Base-by-base conservation (phyloP, 768 basidiomycete species). In the Calocera viscosa region DNA sequence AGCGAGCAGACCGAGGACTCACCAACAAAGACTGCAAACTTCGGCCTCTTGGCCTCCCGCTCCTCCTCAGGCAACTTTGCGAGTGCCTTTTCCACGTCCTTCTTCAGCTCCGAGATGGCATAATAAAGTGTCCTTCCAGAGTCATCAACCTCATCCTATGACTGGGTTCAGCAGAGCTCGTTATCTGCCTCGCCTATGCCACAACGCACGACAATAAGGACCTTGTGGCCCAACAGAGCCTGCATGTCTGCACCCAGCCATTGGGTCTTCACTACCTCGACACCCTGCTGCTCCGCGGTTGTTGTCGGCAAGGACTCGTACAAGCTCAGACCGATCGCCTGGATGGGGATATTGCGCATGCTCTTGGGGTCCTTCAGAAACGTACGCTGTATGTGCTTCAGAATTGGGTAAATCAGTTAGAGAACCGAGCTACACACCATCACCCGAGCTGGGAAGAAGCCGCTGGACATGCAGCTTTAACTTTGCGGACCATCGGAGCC, bases 371-470 rank as follows among this genome's bases (percentile, higher is more conserved):
- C 82, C 73, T 89, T 88, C 69, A 94, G 80, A 79, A 92, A 94
- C 0, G 94, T 94, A 64, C 92, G 86, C 88, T 91, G 67, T 39
- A 65, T 64, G n/a, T 47, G 63, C 40, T 41, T 47, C 10, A 63
- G 67, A 30, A 19, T 16, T 24, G 24, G 53, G 68, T 8, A 28
- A 1, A 64, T 43, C 14, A 43, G 40, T 32, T n/a, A n/a, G 68
- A 67, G 68, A 67, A 68, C 41, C 68, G 24, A 1, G 33, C 26
- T 11, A 49, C 68, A 24, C 63, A 73, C 65, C 83, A 95, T 82
- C 49, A 96, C 89, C 49, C 94, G 87, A 24, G 94, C 94, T 64
- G 94, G 94, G 78, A 97, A 94, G 79, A 95, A 97, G 32, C 95
- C 94, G 49, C 92, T 91, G 28, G 35, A 38, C 26, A 67, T 66